These are phyloP conservation scores for Phyllosticta paracitricarpa DNA, from an alignment of 2,329 filamentous ascomycete genomes.

Conservation along the genomic window DNA sequence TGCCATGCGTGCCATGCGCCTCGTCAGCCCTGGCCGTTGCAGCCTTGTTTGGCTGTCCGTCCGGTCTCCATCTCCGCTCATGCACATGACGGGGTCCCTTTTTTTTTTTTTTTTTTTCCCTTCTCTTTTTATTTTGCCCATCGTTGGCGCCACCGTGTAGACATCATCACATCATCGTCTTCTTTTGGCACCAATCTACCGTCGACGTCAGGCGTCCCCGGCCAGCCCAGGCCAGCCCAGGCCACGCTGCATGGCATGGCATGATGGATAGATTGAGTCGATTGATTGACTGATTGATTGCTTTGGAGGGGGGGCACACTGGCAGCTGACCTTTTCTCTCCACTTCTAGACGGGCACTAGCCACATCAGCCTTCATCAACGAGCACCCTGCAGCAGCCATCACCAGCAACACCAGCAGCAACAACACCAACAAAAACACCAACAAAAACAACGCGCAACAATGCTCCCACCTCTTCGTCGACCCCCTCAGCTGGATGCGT, in stretches of 20 bases:
- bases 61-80: background rate
- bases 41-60: background rate
- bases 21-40: background rate
- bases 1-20: background rate
- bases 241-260: background rate
- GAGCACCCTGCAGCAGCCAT: conserved; percentile 39
- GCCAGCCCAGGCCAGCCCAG: background rate
- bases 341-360: conserved; percentile 44
- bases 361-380: conserved; percentile 57
- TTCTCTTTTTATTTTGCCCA: no score
- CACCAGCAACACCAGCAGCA: conserved; percentile 7
- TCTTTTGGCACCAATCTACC: background rate
- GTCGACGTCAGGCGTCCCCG: background rate
- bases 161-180: background rate
- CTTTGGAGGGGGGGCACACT: background rate
- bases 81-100: background rate
- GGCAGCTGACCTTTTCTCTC: background rate
- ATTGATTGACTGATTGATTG: background rate
- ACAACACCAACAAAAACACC: no score
- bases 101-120: background rate
- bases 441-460: conserved; percentile 17
- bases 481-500: conserved; percentile 93
- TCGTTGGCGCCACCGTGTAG: background rate
- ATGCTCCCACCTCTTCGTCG: conserved; percentile 84
- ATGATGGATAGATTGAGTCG: background rate